These are phyloP conservation scores for Elsinoe fawcettii DNA, from an alignment of 2,329 filamentous ascomycete genomes.

Conservation along the genomic window DNA sequence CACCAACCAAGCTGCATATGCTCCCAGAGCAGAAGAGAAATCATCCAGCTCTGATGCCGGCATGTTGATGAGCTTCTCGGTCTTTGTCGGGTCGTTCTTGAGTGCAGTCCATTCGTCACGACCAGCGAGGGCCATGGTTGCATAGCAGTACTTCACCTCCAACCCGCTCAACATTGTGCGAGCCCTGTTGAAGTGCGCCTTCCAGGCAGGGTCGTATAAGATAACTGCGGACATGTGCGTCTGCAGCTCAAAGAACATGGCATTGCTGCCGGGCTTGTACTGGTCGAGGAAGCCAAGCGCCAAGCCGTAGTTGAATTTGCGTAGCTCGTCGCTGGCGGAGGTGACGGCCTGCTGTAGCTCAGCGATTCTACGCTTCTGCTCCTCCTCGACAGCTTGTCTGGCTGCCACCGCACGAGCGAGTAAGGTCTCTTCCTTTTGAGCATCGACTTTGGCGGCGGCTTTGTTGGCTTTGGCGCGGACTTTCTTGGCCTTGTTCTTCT, in stretches of 20 bases:
- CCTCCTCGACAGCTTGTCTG: background rate
- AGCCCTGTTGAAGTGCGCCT: background rate
- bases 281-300: background rate
- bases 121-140: background rate
- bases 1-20: background rate
- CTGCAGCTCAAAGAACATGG: background rate
- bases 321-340: background rate
- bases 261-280: background rate
- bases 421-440: background rate
- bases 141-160: background rate
- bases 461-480: conserved; percentile 15
- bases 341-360: background rate
- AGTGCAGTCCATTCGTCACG: background rate
- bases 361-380: background rate
- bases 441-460: background rate
- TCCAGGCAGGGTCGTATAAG: background rate
- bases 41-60: background rate
- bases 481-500: conserved; percentile 28
- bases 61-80: background rate
- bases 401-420: background rate
- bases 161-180: background rate
- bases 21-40: background rate
- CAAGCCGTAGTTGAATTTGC: background rate
- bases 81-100: background rate
- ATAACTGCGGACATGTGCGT: background rate